Percentiles rank a stretch among this genome's conserved stretches.
These are phyloP conservation scores for Iodosphaeria phyllophila DNA, from an alignment of 2,329 filamentous ascomycete genomes.

Conservation along the genomic window DNA sequence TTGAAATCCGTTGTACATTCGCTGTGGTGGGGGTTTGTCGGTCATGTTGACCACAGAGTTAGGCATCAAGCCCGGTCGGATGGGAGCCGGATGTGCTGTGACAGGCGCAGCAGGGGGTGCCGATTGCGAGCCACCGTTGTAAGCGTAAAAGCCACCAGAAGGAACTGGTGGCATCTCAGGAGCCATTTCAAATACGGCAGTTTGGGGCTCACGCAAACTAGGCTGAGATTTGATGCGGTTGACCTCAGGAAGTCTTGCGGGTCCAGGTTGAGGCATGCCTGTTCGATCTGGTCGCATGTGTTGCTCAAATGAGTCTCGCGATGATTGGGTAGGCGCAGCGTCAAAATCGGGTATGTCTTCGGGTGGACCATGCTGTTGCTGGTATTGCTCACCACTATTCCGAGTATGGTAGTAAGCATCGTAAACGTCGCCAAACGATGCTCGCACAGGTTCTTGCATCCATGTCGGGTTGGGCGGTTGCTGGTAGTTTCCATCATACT, in stretches of 20 bases:
- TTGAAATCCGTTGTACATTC: conserved; percentile 30
- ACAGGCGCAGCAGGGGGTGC: conserved; percentile 12
- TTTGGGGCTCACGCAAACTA: conserved; percentile 41
- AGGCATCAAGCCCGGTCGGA: conserved; percentile 42
- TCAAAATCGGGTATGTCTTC: conserved; percentile 23
- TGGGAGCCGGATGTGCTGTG: conserved; percentile 39
- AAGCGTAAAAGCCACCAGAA: conserved; percentile 13
- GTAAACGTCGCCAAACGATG: conserved; percentile 31
- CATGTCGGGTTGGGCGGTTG: conserved; percentile 15
- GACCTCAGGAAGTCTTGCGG: conserved; percentile 31
- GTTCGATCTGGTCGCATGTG: conserved; percentile 20
- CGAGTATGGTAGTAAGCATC: conserved; percentile 31
- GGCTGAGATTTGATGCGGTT: conserved; percentile 49
- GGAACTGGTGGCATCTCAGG: conserved; percentile 40
- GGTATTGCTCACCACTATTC: conserved; percentile 5
- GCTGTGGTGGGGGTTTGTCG: conserved; percentile 37
- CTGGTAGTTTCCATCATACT: conserved; percentile 4
- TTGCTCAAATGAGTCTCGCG: conserved; percentile 27
- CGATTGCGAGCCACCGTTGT: conserved; percentile 8
- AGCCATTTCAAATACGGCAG: conserved; percentile 58
- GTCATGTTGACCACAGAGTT: conserved; percentile 36
- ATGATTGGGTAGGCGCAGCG: conserved; percentile 14
- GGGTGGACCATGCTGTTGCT: conserved; percentile 11
- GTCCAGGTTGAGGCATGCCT: conserved; percentile 22
- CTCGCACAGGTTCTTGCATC: conserved; percentile 14